Conservation (phyloP, 116 monocot species). For the Zostera marina region DNA sequence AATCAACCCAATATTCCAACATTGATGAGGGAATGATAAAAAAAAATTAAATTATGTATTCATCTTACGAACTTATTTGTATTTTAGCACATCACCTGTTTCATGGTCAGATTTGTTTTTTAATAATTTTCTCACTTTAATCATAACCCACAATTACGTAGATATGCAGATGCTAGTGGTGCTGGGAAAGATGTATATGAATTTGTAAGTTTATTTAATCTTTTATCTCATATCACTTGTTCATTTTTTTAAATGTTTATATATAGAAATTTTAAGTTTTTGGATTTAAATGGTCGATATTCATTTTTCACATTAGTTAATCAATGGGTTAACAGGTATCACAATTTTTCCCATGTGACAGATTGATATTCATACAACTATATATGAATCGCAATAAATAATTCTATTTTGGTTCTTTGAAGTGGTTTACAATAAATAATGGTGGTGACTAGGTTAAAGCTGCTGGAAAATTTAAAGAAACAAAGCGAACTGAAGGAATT, state of each 20-base stretch:
- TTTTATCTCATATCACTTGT: background rate
- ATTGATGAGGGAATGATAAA: background rate
- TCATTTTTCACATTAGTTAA: too few species aligned
- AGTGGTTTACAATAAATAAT: background rate
- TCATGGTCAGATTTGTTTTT: background rate
- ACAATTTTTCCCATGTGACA: too few species aligned
- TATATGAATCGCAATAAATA: too few species aligned
- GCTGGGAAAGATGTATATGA: conserved; percentile 98
- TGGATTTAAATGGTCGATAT: too few species aligned
- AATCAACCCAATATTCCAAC: conserved; percentile 9
- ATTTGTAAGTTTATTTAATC: conserved; percentile 46
- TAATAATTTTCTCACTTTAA: background rate
- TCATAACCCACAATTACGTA: conserved; percentile 8
- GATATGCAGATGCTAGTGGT: conserved; percentile 95
- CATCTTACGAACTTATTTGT: background rate
- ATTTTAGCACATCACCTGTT: background rate
- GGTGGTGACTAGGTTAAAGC: conserved; percentile 88
- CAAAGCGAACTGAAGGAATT: conserved; percentile 89
- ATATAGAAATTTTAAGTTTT: too few species aligned
- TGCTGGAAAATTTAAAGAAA: conserved; percentile 90
- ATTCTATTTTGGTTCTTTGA: background rate
- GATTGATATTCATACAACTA: too few species aligned
- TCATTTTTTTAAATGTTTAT: too few species aligned
- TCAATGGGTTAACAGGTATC: too few species aligned
- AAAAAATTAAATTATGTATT: background rate